phyloP scores from a whole-genome alignment of 352 stramenopile species.

The Phytophthora palmivora region DNA sequence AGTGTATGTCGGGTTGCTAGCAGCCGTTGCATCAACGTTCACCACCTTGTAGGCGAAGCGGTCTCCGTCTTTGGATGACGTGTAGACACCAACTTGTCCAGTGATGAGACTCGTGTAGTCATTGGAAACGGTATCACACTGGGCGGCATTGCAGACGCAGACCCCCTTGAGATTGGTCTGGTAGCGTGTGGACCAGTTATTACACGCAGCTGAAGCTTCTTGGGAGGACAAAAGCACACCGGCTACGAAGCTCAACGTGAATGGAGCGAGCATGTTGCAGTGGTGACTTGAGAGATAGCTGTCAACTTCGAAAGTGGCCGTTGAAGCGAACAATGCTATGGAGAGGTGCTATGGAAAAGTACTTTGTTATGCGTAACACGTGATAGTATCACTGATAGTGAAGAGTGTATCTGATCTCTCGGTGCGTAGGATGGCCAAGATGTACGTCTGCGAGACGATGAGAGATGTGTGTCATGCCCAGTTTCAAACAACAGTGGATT shows the following conservation, averaged over 20 bases:
- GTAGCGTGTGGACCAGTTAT: slow-evolving; percentile 56
- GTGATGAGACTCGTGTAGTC: slow-evolving; percentile 49
- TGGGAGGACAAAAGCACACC: slow-evolving; percentile 17
- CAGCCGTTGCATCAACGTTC: slow-evolving; percentile 29
- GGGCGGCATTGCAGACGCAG: slow-evolving; percentile 58
- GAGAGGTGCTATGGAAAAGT: no score
- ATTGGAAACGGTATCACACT: slow-evolving; percentile 64
- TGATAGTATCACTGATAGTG: background rate
- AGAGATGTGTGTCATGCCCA: slow-evolving; percentile 17
- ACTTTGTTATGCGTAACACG: no score
- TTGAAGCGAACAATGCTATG: background rate
- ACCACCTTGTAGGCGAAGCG: slow-evolving; percentile 53
- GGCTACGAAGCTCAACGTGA: slow-evolving; percentile 13
- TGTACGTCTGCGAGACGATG: slow-evolving; percentile 19
- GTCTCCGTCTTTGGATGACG: slow-evolving; percentile 54
- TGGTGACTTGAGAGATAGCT: slow-evolving; percentile 1
- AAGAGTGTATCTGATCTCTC: slow-evolving; percentile 22
- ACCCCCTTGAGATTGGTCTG: slow-evolving; percentile 55
- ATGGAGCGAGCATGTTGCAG: slow-evolving; percentile 12
- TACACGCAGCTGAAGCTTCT: slow-evolving; percentile 32
- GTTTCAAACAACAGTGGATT: slow-evolving; percentile 22
- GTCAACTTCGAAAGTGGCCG: slow-evolving; percentile 10
- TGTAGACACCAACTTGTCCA: slow-evolving; percentile 54
- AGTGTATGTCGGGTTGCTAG: slow-evolving; percentile 44
- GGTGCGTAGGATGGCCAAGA: slow-evolving; percentile 35